Conservation (phyloP, 495 filamentous ascomycete genomes). For the Patellaria atrata region DNA sequence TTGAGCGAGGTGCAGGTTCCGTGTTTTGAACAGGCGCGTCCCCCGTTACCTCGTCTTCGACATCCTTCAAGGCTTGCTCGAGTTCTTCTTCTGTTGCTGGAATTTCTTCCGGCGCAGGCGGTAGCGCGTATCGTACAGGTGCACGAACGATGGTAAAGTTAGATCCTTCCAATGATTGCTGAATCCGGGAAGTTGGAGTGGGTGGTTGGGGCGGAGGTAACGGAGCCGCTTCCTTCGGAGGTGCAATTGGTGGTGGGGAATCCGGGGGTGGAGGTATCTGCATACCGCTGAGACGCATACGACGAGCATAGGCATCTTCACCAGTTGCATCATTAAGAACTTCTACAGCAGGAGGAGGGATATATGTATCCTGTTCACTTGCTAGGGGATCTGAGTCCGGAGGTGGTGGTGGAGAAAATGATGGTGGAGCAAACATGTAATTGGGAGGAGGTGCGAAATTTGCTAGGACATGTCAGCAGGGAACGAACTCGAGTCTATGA, state of each 20-base stretch:
- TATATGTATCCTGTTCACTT: not conserved
- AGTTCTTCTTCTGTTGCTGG: constrained; percentile 43
- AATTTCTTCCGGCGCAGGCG: constrained; percentile 42
- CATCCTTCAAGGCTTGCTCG: constrained; percentile 31
- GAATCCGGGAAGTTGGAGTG: constrained; percentile 23
- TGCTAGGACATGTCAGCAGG: not conserved
- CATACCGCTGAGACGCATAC: constrained; percentile 2
- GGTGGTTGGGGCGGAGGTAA: constrained; percentile 22
- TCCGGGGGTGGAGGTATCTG: not conserved
- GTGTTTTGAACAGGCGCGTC: constrained; percentile 31
- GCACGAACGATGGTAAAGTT: constrained; percentile 58
- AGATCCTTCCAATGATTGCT: constrained; percentile 9
- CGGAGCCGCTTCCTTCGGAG: constrained; percentile 25
- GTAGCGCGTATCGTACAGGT: constrained; percentile 68
- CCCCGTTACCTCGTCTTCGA: constrained; percentile 24
- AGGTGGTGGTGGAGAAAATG: constrained; percentile 27
- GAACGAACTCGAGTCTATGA: not conserved
- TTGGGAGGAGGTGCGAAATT: not conserved
- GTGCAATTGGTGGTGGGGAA: not conserved
- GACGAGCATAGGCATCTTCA: constrained; percentile 48
- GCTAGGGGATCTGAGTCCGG: constrained; percentile 26
- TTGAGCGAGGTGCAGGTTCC: constrained; percentile 44
- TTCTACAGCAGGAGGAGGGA: constrained; percentile 26
- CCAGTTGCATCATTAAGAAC: constrained; percentile 44
- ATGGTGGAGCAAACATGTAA: constrained; percentile 1